Conservation (phyloP, 2,329 filamentous ascomycete species). For the Sphaerulina vaccinii region DNA sequence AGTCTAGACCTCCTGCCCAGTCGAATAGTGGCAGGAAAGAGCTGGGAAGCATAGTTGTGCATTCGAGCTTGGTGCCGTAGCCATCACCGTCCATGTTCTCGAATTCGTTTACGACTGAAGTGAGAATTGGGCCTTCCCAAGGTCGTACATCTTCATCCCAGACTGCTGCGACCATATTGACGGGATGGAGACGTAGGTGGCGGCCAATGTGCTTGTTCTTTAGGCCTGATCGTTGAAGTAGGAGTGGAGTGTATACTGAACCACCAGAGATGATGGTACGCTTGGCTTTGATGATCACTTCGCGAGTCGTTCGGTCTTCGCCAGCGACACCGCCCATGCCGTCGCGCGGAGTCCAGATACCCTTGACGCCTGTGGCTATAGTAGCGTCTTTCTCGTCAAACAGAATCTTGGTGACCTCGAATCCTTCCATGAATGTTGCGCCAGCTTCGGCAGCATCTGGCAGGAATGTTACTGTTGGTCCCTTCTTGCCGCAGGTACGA, state of each 20-base stretch:
- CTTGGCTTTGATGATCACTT: slow-evolving; percentile 72
- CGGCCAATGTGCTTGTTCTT: slow-evolving; percentile 78
- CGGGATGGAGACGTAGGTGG: slow-evolving; percentile 80
- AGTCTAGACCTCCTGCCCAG: slow-evolving; percentile 68
- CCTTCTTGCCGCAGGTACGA: slow-evolving; percentile 69
- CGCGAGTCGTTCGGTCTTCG: slow-evolving; percentile 52
- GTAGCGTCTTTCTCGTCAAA: slow-evolving; percentile 59
- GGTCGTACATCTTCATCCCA: slow-evolving; percentile 66
- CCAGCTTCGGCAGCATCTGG: slow-evolving; percentile 76
- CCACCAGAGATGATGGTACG: slow-evolving; percentile 78
- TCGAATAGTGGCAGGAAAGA: slow-evolving; percentile 61
- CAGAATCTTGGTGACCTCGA: slow-evolving; percentile 66
- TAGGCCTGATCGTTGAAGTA: slow-evolving; percentile 75
- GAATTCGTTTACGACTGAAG: slow-evolving; percentile 71
- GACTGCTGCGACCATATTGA: slow-evolving; percentile 55
- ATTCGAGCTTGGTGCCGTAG: slow-evolving; percentile 80
- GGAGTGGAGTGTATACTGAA: slow-evolving; percentile 70
- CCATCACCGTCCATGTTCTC: slow-evolving; percentile 78
- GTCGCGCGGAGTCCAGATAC: slow-evolving; percentile 73
- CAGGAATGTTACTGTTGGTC: slow-evolving; percentile 73
- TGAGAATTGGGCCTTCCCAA: slow-evolving; percentile 73
- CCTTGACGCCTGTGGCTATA: slow-evolving; percentile 68
- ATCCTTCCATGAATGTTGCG: slow-evolving; percentile 80
- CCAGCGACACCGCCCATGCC: slow-evolving; percentile 58
- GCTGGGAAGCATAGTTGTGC: slow-evolving; percentile 71